A percentile compares a stretch with the other conserved stretches of the same genome.
phyloP scores from a whole-genome alignment of 1,284 basidiomycete species.

The Leccinum angustisporum region DNA sequence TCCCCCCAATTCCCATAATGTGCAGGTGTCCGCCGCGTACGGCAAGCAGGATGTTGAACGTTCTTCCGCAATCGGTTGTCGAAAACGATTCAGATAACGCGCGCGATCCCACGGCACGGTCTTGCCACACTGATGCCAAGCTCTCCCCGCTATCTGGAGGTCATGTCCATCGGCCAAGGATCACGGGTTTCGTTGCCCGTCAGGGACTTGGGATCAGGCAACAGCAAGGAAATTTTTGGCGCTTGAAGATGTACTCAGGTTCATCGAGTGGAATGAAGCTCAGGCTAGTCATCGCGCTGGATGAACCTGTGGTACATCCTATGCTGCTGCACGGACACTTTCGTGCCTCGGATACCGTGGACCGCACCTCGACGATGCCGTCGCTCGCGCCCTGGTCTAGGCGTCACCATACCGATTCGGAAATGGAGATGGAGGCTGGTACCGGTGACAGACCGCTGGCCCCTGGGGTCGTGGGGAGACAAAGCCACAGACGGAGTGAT shows the following conservation, averaged over 20 bases:
- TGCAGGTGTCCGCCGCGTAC: background rate
- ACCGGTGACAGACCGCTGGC: no score
- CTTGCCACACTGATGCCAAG: constrained; percentile 47
- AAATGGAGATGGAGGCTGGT: background rate
- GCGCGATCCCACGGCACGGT: constrained; percentile 36
- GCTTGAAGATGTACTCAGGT: constrained; percentile 27
- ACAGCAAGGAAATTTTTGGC: constrained; percentile 47
- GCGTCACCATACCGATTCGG: no score
- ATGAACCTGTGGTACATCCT: background rate
- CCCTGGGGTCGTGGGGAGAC: no score
- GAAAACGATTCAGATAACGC: constrained; percentile 35
- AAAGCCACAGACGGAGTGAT: no score
- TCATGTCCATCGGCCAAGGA: background rate
- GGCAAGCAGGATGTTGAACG: no score
- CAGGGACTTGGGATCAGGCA: constrained; percentile 36
- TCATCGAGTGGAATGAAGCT: background rate
- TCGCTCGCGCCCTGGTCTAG: no score
- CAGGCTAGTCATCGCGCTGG: background rate
- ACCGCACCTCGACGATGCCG: background rate
- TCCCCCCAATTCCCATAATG: background rate
- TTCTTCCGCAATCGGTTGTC: background rate
- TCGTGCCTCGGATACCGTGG: background rate
- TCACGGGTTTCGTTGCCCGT: constrained; percentile 34
- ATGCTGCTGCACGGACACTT: background rate
- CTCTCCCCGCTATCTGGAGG: background rate